phyloP scores from a whole-genome alignment of 225 moss, liverwort and hornwort species.

The Straminergon stramineum region DNA sequence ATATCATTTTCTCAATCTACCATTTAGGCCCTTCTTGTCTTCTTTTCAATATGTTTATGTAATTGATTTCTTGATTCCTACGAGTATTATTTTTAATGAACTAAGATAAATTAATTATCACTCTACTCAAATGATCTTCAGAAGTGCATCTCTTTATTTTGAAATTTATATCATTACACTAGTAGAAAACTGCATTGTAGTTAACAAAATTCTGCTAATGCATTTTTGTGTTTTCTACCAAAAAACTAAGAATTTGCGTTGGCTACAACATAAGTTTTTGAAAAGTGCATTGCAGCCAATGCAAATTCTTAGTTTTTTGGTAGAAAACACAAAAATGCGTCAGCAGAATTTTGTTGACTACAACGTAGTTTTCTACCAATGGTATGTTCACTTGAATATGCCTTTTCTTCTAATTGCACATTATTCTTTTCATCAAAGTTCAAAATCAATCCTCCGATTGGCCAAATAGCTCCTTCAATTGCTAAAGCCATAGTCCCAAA shows the following conservation, averaged over 20 bases:
- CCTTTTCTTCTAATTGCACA: neutral
- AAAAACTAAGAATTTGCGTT: no score
- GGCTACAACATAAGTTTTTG: no score
- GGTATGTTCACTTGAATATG: neutral
- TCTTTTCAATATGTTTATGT: neutral
- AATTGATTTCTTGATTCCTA: neutral
- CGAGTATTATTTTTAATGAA: neutral
- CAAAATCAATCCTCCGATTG: accelerated
- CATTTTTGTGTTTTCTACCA: no score
- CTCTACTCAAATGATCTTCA: neutral
- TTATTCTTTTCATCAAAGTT: neutral
- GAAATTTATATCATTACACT: neutral
- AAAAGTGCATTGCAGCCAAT: no score
- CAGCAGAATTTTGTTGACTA: no score
- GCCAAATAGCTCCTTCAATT: neutral
- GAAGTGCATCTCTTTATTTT: neutral
- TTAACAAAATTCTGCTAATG: no score
- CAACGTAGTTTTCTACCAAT: no score
- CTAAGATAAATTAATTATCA: neutral
- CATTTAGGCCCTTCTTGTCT: neutral
- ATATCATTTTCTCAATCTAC: neutral
- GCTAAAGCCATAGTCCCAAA: neutral
- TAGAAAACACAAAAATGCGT: no score
- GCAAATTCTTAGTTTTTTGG: no score
- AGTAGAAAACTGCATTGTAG: no score